Conservation (phyloP, 2,329 filamentous ascomycete genomes). For the Cladosporium sphaerospermum region DNA sequence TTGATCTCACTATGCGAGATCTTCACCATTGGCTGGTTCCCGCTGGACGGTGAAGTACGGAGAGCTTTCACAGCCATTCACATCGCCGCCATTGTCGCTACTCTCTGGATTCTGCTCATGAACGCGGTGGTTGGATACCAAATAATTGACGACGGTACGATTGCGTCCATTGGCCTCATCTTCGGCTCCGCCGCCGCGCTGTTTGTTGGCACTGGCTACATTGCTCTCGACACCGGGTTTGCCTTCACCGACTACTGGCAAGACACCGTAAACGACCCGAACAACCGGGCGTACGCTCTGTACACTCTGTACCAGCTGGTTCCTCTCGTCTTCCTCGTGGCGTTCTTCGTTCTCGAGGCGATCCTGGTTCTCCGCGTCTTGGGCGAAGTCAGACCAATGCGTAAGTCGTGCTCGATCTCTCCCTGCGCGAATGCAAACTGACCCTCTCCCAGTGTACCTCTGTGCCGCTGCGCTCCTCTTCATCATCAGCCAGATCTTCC, state of each 20-base stretch:
- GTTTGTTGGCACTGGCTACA: conserved; percentile 89
- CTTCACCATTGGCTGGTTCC: conserved; percentile 88
- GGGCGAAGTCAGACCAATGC: conserved; percentile 84
- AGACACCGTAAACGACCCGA: conserved; percentile 41
- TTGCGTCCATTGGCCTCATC: conserved; percentile 72
- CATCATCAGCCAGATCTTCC: conserved; percentile 88
- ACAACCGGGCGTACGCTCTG: conserved; percentile 72
- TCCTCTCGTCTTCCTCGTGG: conserved; percentile 80
- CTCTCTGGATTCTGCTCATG: conserved; percentile 83
- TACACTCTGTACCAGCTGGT: conserved; percentile 92
- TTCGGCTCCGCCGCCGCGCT: conserved; percentile 62
- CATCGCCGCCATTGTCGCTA: conserved; percentile 80
- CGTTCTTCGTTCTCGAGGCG: conserved; percentile 77
- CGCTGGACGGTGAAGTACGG: conserved; percentile 63
- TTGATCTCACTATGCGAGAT: conserved; percentile 91
- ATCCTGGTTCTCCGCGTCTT: conserved; percentile 80
- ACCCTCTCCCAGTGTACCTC: conserved; percentile 59
- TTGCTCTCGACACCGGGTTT: conserved; percentile 88
- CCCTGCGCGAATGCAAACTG: background rate
- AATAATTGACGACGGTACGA: conserved; percentile 85
- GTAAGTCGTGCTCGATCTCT: conserved; percentile 41
- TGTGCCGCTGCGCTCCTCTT: conserved; percentile 70
- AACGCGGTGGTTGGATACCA: conserved; percentile 93
- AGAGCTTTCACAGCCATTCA: conserved; percentile 84
- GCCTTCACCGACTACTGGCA: conserved; percentile 76